Base-by-base conservation (phyloP, 345 rosid species). In the Mallotus nudiflorus region DNA sequence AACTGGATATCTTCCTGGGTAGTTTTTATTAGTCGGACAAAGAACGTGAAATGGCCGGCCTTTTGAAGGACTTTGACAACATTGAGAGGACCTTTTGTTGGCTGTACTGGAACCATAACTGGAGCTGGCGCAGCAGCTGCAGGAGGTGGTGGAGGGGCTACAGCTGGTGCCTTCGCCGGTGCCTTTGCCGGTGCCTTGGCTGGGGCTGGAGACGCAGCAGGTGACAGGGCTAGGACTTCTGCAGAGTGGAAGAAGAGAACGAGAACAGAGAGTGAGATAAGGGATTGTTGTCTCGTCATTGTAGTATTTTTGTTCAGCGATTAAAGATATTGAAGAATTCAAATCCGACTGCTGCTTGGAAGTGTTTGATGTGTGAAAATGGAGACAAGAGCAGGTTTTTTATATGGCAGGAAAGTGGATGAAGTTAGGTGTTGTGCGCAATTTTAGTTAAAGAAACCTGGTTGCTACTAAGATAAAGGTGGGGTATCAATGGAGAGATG, bases 51-150 rank as follows among this genome's bases (percentile, higher is more conserved):
- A 18, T 74, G 66, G 67, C 63, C 77, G 1, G 77, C 68, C 68
- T 67, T 74, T 28, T 74, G 52, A 2, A 74, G 72, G 48, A 74
- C 31, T 67, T 74, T 67, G 20, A 67, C 9, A 22, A 74, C 13
- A 35, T 60, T 50, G 39, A 58, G 53, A 19, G 77, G 85, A n/a
- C 82, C 87, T 13, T 84, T 18, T 5, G 73, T 22, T 4, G 40
- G 67, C 27, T 59, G 49, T 19, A 53, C 51, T 5, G 64, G 70
- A 7, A 65, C 71, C 69, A 72, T 72, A 7, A 52, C 76, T 24
- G 76, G 65, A 15, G 76, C 31, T 3, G 55, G 65, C 7, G 71
- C 46, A 22, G 67, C 14, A 19, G 61, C 62, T 35, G 68, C 15
- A 5, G 70, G 65, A 10, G 65, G 46, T 5, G 65, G n/a, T 3